A percentile compares a stretch with the other conserved stretches of the same genome.
phyloP scores from a whole-genome alignment of 176 grass and related monocot genomes.

The Pontederia paniculata region DNA sequence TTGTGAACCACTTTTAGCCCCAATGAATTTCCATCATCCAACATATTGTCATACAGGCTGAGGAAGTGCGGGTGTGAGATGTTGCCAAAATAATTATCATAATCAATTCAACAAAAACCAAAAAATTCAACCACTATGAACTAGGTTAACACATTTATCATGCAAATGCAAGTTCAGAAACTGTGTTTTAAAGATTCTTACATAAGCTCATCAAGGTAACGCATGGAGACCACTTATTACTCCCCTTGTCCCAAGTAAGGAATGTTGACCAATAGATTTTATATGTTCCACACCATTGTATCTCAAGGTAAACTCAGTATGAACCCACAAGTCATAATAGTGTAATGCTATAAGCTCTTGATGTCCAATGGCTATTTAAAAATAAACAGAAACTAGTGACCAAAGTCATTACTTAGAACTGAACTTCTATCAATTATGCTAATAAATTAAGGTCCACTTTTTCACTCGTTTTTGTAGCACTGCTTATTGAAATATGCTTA shows the following conservation, averaged over 20 bases:
- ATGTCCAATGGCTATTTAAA: too few species aligned
- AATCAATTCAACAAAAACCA: too few species aligned
- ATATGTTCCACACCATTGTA: conserved; percentile 98
- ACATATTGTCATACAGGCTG: conserved; percentile 91
- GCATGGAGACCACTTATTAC: conserved; percentile 97
- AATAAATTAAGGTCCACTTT: too few species aligned
- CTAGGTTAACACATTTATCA: background rate
- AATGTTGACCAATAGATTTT: conserved; percentile 77
- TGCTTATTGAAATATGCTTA: too few species aligned
- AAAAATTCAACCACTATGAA: too few species aligned
- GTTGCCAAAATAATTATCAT: too few species aligned
- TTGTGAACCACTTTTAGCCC: conserved; percentile 91
- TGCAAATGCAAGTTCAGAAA: background rate
- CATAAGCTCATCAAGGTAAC: conserved; percentile 93
- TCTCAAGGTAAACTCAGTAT: conserved; percentile 83
- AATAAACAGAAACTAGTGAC: too few species aligned
- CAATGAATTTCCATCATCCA: conserved; percentile 98
- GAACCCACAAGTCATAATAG: conserved; percentile 39
- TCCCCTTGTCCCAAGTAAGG: conserved; percentile 83
- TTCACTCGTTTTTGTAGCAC: too few species aligned
- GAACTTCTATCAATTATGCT: too few species aligned
- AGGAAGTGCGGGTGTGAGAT: conserved; percentile 10
- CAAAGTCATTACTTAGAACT: too few species aligned
- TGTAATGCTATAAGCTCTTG: background rate
- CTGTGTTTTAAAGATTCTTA: too few species aligned